Percentiles rank a stretch among this genome's conserved stretches.
Conservation (phyloP, 1,139 yeast genomes). For the Pichia sp. region DNA sequence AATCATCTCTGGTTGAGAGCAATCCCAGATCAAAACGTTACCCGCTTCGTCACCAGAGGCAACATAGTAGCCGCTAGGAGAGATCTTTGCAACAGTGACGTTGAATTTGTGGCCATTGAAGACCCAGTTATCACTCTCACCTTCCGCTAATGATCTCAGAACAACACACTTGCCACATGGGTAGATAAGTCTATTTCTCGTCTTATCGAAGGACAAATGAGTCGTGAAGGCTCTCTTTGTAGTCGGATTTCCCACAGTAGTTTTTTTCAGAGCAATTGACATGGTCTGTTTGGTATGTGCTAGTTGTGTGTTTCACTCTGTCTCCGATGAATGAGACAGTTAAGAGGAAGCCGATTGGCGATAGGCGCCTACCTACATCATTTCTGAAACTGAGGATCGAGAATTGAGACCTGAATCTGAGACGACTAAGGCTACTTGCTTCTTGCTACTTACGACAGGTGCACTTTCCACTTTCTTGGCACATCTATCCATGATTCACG, state of each 20-base stretch:
- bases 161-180: constrained; percentile 76
- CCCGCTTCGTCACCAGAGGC: constrained; percentile 94
- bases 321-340: too few species aligned
- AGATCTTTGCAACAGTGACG: constrained; percentile 77
- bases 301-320: too few species aligned
- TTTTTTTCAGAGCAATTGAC: constrained; percentile 18
- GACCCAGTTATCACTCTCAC: constrained; percentile 35
- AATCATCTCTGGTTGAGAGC: constrained; percentile 49
- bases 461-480: too few species aligned
- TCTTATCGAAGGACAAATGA: constrained; percentile 66
- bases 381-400: neutral
- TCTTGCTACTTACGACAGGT: too few species aligned
- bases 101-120: constrained; percentile 54
- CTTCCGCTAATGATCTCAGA: constrained; percentile 55
- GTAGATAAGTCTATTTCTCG: constrained; percentile 66
- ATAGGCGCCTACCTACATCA: too few species aligned
- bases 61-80: constrained; percentile 84
- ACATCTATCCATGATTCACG: too few species aligned
- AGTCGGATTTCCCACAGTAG: constrained; percentile 72
- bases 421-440: too few species aligned
- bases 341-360: too few species aligned
- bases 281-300: too few species aligned
- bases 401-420: too few species aligned
- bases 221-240: constrained; percentile 67
- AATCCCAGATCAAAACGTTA: constrained; percentile 83